Percentiles rank a stretch among this genome's conserved stretches.
phyloP scores from a whole-genome alignment of 371 early-diverging fungal species.

The Rhizopus stolonifer region DNA sequence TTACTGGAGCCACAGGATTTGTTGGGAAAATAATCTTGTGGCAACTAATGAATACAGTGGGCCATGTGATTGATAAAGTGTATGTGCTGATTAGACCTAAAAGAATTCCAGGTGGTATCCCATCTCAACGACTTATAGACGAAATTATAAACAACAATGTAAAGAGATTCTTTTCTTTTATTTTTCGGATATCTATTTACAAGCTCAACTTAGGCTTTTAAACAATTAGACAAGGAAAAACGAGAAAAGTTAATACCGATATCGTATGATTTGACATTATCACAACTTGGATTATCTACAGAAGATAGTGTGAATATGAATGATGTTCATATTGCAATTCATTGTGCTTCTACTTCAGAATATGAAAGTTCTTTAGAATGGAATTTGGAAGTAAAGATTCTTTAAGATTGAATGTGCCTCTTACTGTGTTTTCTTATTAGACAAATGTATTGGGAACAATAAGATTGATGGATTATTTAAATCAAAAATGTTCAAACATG shows the following conservation, averaged over 20 bases:
- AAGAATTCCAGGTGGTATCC: conserved; percentile 24
- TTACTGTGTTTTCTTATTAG: conserved; percentile 8
- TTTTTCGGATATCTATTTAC: background rate
- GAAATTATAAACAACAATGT: conserved; percentile 27
- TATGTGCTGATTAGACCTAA: conserved; percentile 31
- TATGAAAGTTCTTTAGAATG: conserved; percentile 44
- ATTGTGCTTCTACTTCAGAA: conserved; percentile 54
- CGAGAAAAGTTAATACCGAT: conserved; percentile 47
- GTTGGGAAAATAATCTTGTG: conserved; percentile 57
- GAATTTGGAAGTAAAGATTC: conserved; percentile 43
- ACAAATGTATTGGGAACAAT: conserved; percentile 52
- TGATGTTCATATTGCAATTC: conserved; percentile 44
- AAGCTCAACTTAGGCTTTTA: conserved; percentile 17
- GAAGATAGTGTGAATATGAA: conserved; percentile 38
- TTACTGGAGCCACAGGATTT: conserved; percentile 58
- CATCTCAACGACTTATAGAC: conserved; percentile 27
- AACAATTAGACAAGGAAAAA: conserved; percentile 13
- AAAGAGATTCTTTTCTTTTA: background rate
- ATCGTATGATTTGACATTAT: conserved; percentile 42
- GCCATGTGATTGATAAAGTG: conserved; percentile 21
- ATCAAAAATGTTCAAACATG: conserved; percentile 23
- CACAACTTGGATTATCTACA: conserved; percentile 44
- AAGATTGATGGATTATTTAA: conserved; percentile 49
- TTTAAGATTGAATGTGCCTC: background rate
- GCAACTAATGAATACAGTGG: conserved; percentile 30